Percentiles rank a stretch among this genome's conserved stretches.
Conservation (phyloP, 176 grass and related monocot species). For the Triticum timopheevii region DNA sequence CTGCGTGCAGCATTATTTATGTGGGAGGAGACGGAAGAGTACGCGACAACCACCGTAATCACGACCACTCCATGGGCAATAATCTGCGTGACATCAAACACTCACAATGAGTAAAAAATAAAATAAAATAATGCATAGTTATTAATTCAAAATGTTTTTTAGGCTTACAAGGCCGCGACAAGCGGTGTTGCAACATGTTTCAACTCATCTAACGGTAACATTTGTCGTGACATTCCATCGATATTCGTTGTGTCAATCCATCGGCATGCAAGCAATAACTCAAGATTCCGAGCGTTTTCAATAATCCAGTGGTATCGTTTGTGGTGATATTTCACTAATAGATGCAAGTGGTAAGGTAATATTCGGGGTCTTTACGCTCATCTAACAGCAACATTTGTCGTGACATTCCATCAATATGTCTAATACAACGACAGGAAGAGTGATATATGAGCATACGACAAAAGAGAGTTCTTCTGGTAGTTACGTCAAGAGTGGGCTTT, state of each 20-base stretch:
- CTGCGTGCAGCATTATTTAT: not conserved
- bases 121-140: not conserved
- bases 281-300: too few relatives aligned
- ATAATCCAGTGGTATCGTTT: too few relatives aligned
- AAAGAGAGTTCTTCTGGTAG: not conserved
- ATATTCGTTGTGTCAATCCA: not conserved
- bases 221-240: not conserved
- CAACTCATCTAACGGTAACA: not conserved
- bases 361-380: not conserved
- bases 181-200: not conserved
- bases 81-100: slow-evolving; percentile 2
- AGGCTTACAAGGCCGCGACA: not conserved
- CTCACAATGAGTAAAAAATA: not conserved
- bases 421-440: not conserved
- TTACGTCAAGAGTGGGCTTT: not conserved
- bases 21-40: too few relatives aligned
- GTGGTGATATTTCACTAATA: too few relatives aligned
- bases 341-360: too few relatives aligned
- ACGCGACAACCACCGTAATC: not conserved
- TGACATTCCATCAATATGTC: not conserved
- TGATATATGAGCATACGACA: not conserved
- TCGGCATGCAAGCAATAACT: too few relatives aligned
- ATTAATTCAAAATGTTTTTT: not conserved
- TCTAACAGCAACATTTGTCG: not conserved
- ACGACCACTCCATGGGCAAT: not conserved